Evolutionary conservation across 2,329 filamentous ascomycete species (phyloP).

Genomic region (Cladosporium sphaerospermum): DNA sequence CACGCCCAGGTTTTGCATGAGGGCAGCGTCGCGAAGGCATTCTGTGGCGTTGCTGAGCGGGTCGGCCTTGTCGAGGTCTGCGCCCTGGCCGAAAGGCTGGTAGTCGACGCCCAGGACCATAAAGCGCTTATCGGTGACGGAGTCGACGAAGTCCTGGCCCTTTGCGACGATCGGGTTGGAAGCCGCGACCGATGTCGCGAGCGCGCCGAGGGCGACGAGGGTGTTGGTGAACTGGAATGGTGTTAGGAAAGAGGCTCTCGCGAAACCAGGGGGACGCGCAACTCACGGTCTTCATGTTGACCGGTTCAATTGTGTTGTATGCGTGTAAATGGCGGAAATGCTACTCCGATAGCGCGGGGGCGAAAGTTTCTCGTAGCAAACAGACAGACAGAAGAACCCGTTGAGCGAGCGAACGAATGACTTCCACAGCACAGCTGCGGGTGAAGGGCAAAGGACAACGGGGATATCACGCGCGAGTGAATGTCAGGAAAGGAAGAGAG

Average conservation of each 20-base stretch:
- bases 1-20: conserved; percentile 55
- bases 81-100: conserved; percentile 56
- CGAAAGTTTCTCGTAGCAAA: background rate
- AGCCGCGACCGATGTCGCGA: conserved; percentile 35
- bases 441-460: background rate
- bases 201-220: conserved; percentile 12
- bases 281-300: conserved; percentile 7
- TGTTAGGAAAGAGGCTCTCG: background rate
- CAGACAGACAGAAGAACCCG: too few species aligned
- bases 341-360: background rate
- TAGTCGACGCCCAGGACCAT: conserved; percentile 60
- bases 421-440: conserved; percentile 7
- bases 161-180: conserved; percentile 52
- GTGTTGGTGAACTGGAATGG: conserved; percentile 1
- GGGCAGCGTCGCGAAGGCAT: conserved; percentile 57
- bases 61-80: conserved; percentile 48
- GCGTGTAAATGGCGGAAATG: background rate
- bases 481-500: background rate
- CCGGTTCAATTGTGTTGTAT: background rate
- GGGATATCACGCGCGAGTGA: background rate
- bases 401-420: background rate
- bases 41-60: conserved; percentile 51
- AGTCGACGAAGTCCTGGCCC: conserved; percentile 57
- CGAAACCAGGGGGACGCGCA: background rate
- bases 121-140: conserved; percentile 51